These are phyloP conservation scores for Rheum nobile DNA, from an alignment of 148 eudicot genomes.

Conservation along the genomic window DNA sequence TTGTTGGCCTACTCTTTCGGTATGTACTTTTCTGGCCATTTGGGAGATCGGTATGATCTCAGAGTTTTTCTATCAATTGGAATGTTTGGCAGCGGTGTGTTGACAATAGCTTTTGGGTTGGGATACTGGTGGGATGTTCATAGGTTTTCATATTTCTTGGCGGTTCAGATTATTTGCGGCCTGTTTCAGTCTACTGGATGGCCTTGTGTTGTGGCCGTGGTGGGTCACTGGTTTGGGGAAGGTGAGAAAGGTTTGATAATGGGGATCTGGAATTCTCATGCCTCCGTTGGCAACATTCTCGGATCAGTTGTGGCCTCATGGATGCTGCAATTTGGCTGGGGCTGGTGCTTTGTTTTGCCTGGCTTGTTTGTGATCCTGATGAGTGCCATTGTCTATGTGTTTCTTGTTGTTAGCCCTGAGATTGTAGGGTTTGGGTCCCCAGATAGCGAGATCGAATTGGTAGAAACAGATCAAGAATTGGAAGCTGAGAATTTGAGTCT, in stretches of 20 bases:
- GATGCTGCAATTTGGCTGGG: conserved; percentile 78
- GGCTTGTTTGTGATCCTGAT: conserved; percentile 45
- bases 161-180: conserved; percentile 66
- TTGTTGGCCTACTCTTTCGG: conserved; percentile 62
- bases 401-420: conserved; percentile 71
- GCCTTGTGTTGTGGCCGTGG: conserved; percentile 90
- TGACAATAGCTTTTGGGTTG: conserved; percentile 57
- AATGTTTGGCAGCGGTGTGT: conserved; percentile 71
- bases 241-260: conserved; percentile 78
- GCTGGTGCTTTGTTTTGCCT: conserved; percentile 88
- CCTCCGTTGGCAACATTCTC: conserved; percentile 80
- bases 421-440: conserved; percentile 35
- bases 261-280: conserved; percentile 90
- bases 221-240: conserved; percentile 87
- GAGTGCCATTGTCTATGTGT: conserved; percentile 41
- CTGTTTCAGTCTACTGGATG: conserved; percentile 88
- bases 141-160: conserved; percentile 34
- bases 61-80: conserved; percentile 56
- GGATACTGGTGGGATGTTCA: conserved; percentile 68
- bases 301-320: conserved; percentile 83
- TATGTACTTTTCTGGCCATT: conserved; percentile 81
- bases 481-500: conserved; percentile 30
- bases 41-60: conserved; percentile 69
- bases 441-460: conserved; percentile 39
- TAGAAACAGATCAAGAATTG: conserved; percentile 29